phyloP scores from a whole-genome alignment of 2,329 filamentous ascomycete genomes.

The Xylaria sp. region DNA sequence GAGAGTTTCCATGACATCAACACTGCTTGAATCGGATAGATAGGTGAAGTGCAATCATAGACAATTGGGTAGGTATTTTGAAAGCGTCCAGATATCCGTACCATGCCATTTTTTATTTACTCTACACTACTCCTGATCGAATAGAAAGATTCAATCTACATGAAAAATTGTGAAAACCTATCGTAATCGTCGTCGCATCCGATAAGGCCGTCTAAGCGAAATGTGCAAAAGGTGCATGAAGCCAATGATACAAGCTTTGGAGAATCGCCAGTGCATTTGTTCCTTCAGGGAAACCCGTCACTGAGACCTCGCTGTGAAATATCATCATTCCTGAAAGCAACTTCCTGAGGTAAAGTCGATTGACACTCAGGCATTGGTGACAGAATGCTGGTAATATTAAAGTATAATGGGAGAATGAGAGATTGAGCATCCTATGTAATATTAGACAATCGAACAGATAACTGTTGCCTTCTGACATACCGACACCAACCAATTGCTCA shows the following conservation, averaged over 20 bases:
- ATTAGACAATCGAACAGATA: conserved; percentile 3
- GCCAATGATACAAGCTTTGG: conserved; percentile 3
- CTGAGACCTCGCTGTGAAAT: conserved; percentile 15
- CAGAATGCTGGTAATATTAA: conserved; percentile 19
- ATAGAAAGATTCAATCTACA: conserved; percentile 33
- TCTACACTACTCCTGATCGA: conserved; percentile 34
- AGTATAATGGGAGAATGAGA: conserved; percentile 19
- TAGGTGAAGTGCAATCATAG: neutral
- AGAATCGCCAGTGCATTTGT: conserved; percentile 8
- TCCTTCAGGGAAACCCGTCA: neutral
- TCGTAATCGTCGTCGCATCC: conserved; percentile 30
- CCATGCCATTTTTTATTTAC: conserved; percentile 27
- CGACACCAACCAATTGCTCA: conserved; percentile 13
- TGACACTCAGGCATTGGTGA: conserved; percentile 3
- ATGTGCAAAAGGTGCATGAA: conserved; percentile 27
- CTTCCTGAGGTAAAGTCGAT: conserved; percentile 5
- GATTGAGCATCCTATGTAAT: conserved; percentile 21
- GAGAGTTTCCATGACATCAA: neutral
- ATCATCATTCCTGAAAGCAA: conserved; percentile 18
- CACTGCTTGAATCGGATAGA: conserved; percentile 48
- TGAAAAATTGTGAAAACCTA: conserved; percentile 26
- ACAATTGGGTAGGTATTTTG: neutral
- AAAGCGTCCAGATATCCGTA: neutral
- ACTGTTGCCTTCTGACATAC: conserved; percentile 20
- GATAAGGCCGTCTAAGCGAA: conserved; percentile 13